These are phyloP conservation scores for Arabidopsis thaliana DNA, from an alignment of 345 rosid species.

Conservation along the genomic window TAIR10.1 NC_003074.8:5324501-5325000, in stretches of 20 bases:
- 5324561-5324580: constrained; percentile 78
- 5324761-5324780: constrained; percentile 75
- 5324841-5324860: constrained; percentile 23
- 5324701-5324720: constrained; percentile 78
- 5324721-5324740: constrained; percentile 89
- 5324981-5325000: neutral
- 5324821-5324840: constrained; percentile 19
- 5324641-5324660: neutral
- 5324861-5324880: constrained; percentile 23
- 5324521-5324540: constrained; percentile 97
- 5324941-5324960: constrained; percentile 10
- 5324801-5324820: neutral
- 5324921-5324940: constrained; percentile 33
- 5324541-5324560: constrained; percentile 91
- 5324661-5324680: neutral
- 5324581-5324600: neutral
- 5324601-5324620: neutral
- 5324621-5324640: neutral
- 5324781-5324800: constrained; percentile 54
- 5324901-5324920: constrained; percentile 11
- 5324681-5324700: constrained; percentile 17
- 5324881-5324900: neutral
- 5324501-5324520: constrained; percentile 99
- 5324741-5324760: constrained; percentile 78
- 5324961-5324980: constrained; percentile 34